Conservation (phyloP, 768 basidiomycete genomes). For the Amanita rubescens region DNA sequence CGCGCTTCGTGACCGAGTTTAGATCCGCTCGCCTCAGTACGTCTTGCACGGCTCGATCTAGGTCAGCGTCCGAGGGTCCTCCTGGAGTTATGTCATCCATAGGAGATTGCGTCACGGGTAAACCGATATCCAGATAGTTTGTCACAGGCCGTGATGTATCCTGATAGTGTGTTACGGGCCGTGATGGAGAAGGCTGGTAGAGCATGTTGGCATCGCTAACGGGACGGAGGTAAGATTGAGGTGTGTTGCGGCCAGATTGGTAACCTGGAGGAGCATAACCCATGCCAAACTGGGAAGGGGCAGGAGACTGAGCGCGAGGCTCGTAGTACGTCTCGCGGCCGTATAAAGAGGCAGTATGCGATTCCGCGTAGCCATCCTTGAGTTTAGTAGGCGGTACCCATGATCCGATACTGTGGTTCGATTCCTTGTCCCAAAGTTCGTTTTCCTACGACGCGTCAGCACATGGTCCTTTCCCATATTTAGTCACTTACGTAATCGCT, state of each 20-base stretch:
- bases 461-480: background rate
- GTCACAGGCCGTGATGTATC: slow-evolving; percentile 70
- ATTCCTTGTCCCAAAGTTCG: slow-evolving; percentile 96
- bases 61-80: slow-evolving; percentile 57
- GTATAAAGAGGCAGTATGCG: slow-evolving; percentile 72
- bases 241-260: slow-evolving; percentile 73
- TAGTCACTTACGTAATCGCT: slow-evolving; percentile 72
- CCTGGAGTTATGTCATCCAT: slow-evolving; percentile 38
- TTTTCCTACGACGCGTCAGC: slow-evolving; percentile 53
- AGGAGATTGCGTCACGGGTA: slow-evolving; percentile 43
- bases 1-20: slow-evolving; percentile 87
- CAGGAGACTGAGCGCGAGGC: slow-evolving; percentile 59
- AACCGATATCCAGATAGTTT: slow-evolving; percentile 69
- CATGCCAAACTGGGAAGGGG: slow-evolving; percentile 58
- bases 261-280: slow-evolving; percentile 56
- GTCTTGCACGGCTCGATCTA: slow-evolving; percentile 69
- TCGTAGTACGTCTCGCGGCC: slow-evolving; percentile 88
- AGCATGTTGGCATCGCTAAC: slow-evolving; percentile 23
- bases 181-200: slow-evolving; percentile 56
- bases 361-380: slow-evolving; percentile 70
- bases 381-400: slow-evolving; percentile 78
- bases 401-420: slow-evolving; percentile 90
- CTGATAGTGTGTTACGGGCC: slow-evolving; percentile 71
- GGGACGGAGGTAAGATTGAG: slow-evolving; percentile 40
- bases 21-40: slow-evolving; percentile 77